Evolutionary conservation across 148 eudicot genomes (phyloP).

Genomic region (Cornus florida): DNA sequence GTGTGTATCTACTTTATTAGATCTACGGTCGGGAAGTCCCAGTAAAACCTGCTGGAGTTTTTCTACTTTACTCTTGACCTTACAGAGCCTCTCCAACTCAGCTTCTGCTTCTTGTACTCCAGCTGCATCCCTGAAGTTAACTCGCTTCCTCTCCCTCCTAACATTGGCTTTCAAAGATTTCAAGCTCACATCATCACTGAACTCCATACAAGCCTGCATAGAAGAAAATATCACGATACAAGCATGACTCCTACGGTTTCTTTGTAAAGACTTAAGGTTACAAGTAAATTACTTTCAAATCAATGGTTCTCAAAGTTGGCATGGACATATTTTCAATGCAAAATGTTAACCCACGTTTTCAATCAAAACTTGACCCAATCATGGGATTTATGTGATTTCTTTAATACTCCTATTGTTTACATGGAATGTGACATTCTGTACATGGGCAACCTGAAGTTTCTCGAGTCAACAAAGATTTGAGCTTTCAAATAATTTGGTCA

Average conservation of each 20-base stretch:
- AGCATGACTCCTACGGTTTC: neutral
- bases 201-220: conserved; percentile 38
- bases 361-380: neutral
- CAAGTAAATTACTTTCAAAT: neutral
- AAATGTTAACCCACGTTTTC: no score
- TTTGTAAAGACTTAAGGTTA: neutral
- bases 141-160: conserved; percentile 33
- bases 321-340: no score
- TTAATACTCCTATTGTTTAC: no score
- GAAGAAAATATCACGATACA: neutral
- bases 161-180: conserved; percentile 37
- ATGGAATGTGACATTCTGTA: no score
- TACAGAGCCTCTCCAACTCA: conserved; percentile 61
- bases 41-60: conserved; percentile 47
- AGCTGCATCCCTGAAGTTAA: conserved; percentile 24
- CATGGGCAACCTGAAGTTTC: no score
- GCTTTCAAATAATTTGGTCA: no score
- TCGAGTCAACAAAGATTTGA: no score
- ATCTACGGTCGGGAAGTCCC: conserved; percentile 29
- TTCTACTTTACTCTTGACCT: conserved; percentile 52
- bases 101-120: conserved; percentile 41
- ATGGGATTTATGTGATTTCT: no score
- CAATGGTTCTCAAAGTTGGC: neutral
- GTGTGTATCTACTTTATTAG: conserved; percentile 20
- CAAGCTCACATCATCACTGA: conserved; percentile 58